Conservation (phyloP, 169 alveolate species). For the Cryptosporidium ubiquitum region DNA sequence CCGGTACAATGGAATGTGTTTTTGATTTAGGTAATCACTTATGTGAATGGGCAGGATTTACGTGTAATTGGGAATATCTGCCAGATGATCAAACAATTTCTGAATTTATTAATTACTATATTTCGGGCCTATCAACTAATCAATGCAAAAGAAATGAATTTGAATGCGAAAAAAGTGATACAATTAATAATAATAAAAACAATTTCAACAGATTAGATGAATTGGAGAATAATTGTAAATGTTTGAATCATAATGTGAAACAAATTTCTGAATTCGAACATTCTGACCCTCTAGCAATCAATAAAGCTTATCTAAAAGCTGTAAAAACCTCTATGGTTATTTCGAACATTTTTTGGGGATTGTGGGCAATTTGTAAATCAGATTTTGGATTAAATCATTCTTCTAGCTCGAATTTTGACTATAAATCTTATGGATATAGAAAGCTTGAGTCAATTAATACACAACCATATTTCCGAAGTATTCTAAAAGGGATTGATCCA, state of each 20-base stretch:
- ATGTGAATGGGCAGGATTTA: slow-evolving; percentile 73
- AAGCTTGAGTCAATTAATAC: slow-evolving; percentile 34
- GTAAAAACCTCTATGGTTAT: slow-evolving; percentile 38
- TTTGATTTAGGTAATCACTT: slow-evolving; percentile 64
- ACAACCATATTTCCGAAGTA: slow-evolving; percentile 11
- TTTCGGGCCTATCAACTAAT: slow-evolving; percentile 7
- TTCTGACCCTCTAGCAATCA: neutral
- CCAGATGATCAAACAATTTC: slow-evolving; percentile 8
- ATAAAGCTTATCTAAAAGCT: neutral
- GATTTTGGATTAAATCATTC: neutral
- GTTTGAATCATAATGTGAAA: neutral
- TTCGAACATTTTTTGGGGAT: slow-evolving; percentile 68
- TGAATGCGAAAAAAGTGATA: neutral
- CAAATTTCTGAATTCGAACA: neutral
- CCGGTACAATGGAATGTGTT: slow-evolving; percentile 61
- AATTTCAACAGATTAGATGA: neutral
- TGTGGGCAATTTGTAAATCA: slow-evolving; percentile 71
- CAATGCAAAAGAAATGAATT: neutral
- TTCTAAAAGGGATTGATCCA: slow-evolving; percentile 5
- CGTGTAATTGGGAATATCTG: slow-evolving; percentile 53
- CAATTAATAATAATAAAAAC: neutral
- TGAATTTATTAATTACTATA: slow-evolving; percentile 17
- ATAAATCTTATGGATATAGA: slow-evolving; percentile 34
- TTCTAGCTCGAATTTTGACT: slow-evolving; percentile 14
- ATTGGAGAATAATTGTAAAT: neutral